Evolutionary conservation across 257 asterid species (phyloP).

Genomic region (Nicotiana tomentosiformis): DNA sequence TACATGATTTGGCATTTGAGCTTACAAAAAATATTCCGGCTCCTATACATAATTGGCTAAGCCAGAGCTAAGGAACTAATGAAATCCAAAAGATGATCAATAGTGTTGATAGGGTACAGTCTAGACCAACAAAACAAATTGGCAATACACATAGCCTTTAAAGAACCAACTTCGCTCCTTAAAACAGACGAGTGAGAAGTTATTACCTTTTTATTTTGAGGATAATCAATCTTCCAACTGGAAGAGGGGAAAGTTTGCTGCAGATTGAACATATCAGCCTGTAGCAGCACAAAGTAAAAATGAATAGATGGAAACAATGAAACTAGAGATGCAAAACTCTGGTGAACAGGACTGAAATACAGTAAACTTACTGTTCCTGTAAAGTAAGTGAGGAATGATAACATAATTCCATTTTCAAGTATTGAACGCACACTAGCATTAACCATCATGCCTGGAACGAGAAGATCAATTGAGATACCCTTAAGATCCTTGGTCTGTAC

Average conservation of each 20-base stretch:
- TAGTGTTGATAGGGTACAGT: too few relatives aligned
- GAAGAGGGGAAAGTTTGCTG: slow-evolving; percentile 60
- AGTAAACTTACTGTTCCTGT: slow-evolving; percentile 84
- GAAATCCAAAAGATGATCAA: too few relatives aligned
- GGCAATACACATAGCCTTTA: too few relatives aligned
- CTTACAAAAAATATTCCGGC: too few relatives aligned
- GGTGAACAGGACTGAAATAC: slow-evolving; percentile 14
- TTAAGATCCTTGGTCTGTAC: slow-evolving; percentile 87
- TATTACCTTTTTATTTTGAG: slow-evolving; percentile 74
- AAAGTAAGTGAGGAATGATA: slow-evolving; percentile 86
- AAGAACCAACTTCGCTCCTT: neutral
- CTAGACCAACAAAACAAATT: too few relatives aligned
- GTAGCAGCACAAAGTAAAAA: slow-evolving; percentile 18
- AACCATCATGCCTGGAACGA: slow-evolving; percentile 98
- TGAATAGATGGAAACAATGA: slow-evolving; percentile 9
- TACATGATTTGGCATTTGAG: too few relatives aligned
- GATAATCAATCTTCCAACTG: slow-evolving; percentile 73
- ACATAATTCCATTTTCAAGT: slow-evolving; percentile 82
- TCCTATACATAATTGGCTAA: too few relatives aligned
- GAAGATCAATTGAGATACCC: slow-evolving; percentile 92
- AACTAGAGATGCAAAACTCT: slow-evolving; percentile 2
- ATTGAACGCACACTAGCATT: slow-evolving; percentile 79
- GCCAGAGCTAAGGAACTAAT: too few relatives aligned
- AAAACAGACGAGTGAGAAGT: slow-evolving; percentile 1
- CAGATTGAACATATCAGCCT: slow-evolving; percentile 84